A percentile compares a stretch with the other conserved stretches of the same genome.
These are phyloP conservation scores for Penicillium sclerotigenum DNA, from an alignment of 2,329 filamentous ascomycete species.

Conservation along the genomic window DNA sequence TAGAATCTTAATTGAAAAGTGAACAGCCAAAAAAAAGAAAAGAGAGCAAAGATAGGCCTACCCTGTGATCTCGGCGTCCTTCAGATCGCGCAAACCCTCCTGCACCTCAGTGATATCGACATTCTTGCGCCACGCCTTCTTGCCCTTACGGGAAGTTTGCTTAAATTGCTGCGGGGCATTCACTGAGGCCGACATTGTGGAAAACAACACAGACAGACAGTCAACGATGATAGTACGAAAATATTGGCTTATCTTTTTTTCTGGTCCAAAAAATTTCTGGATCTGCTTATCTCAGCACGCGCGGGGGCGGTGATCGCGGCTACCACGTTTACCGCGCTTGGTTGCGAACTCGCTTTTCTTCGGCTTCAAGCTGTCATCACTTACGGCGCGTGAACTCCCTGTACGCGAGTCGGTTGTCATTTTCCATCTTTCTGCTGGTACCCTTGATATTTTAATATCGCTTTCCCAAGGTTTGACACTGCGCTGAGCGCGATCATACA, in stretches of 20 bases:
- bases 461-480: neutral
- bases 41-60: constrained; percentile 37
- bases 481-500: constrained; percentile 25
- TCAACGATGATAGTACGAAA: constrained; percentile 7
- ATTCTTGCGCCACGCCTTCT: constrained; percentile 98
- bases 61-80: constrained; percentile 90
- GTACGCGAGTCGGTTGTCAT: constrained; percentile 16
- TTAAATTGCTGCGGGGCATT: constrained; percentile 73
- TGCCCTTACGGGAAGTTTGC: constrained; percentile 92
- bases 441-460: neutral
- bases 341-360: constrained; percentile 27
- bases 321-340: constrained; percentile 25
- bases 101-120: constrained; percentile 87
- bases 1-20: constrained; percentile 11
- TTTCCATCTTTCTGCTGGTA: constrained; percentile 14
- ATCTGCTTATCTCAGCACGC: constrained; percentile 31
- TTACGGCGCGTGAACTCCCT: constrained; percentile 22
- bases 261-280: constrained; percentile 32
- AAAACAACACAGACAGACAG: constrained; percentile 5
- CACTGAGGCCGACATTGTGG: constrained; percentile 35
- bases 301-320: constrained; percentile 22
- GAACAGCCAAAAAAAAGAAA: neutral
- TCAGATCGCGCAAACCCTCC: constrained; percentile 75
- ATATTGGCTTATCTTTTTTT: constrained; percentile 24
- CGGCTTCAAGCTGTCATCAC: constrained; percentile 18